phyloP scores from a whole-genome alignment of 1,284 basidiomycete genomes.

The Trametes sp. region DNA sequence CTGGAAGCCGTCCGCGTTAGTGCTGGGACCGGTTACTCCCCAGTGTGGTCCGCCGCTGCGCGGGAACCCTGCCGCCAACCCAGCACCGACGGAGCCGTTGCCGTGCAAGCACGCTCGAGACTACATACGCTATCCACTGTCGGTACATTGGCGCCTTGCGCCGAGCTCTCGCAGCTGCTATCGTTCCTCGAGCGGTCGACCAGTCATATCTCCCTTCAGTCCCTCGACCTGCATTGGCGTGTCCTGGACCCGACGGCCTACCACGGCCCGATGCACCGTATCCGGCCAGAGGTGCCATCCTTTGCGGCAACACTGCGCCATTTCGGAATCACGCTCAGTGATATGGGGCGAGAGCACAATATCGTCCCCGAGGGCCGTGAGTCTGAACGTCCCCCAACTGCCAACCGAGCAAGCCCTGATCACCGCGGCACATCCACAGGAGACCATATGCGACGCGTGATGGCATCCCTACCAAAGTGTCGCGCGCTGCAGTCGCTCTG shows the following conservation, averaged over 20 bases:
- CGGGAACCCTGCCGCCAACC: not conserved
- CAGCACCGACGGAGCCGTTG: no score
- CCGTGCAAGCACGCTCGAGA: no score
- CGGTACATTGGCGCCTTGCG: conserved; percentile 22
- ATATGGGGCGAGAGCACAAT: not conserved
- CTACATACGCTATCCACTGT: conserved; percentile 44
- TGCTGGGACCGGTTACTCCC: not conserved
- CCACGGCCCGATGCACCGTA: not conserved
- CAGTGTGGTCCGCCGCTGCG: not conserved
- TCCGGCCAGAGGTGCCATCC: not conserved
- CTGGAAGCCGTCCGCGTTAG: not conserved
- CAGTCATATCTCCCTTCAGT: not conserved
- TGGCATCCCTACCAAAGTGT: not conserved
- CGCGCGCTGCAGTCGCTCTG: not conserved
- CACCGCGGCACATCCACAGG: not conserved
- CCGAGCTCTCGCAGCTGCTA: no score
- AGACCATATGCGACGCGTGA: not conserved
- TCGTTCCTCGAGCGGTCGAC: no score
- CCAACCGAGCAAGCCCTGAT: not conserved
- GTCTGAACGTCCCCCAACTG: not conserved
- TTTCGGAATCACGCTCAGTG: not conserved
- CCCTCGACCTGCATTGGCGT: not conserved
- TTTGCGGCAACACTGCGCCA: not conserved
- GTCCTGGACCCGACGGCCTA: not conserved
- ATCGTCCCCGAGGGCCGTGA: not conserved